Evolutionary conservation across 2,329 filamentous ascomycete genomes (phyloP).

Genomic region (Geosmithia putterillii): DNA sequence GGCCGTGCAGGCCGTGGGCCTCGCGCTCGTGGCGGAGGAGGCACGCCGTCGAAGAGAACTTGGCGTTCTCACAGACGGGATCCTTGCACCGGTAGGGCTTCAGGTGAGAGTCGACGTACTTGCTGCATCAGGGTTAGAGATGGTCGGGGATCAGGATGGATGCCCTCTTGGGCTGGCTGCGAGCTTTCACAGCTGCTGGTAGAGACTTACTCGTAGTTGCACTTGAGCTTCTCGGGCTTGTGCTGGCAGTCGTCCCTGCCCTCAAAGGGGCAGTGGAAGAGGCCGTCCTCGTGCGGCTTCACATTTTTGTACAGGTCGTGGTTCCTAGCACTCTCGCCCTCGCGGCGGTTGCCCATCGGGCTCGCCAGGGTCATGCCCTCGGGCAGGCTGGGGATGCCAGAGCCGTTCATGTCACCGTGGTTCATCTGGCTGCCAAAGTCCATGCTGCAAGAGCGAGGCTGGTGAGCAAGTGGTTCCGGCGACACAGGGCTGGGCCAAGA

Average conservation of each 20-base stretch:
- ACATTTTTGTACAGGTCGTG: slow-evolving; percentile 62
- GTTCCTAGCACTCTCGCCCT: slow-evolving; percentile 47
- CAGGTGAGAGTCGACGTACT: slow-evolving; percentile 92
- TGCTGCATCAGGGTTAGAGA: slow-evolving; percentile 39
- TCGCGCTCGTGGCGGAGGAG: slow-evolving; percentile 90
- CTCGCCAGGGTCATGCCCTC: slow-evolving; percentile 17
- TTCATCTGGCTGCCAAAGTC: slow-evolving; percentile 7
- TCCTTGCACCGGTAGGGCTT: slow-evolving; percentile 95
- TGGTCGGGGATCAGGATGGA: too few species aligned
- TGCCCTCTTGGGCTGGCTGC: too few species aligned
- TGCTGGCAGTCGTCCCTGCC: slow-evolving; percentile 64
- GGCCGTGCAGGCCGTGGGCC: slow-evolving; percentile 89
- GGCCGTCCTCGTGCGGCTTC: slow-evolving; percentile 54
- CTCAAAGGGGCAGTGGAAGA: slow-evolving; percentile 89
- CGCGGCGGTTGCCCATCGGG: slow-evolving; percentile 33
- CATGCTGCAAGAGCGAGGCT: slow-evolving; percentile 2
- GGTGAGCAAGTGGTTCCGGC: not conserved
- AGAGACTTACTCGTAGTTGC: slow-evolving; percentile 85
- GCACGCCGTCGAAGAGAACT: slow-evolving; percentile 92
- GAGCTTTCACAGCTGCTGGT: not conserved
- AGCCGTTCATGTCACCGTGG: slow-evolving; percentile 12
- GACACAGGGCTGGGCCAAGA: not conserved
- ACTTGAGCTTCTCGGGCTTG: slow-evolving; percentile 92
- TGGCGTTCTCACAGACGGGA: slow-evolving; percentile 67
- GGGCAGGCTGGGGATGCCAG: slow-evolving; percentile 11